Evolutionary conservation across 1,284 basidiomycete genomes (phyloP).

Genomic region (Sanghuangporus sanghuang): DNA sequence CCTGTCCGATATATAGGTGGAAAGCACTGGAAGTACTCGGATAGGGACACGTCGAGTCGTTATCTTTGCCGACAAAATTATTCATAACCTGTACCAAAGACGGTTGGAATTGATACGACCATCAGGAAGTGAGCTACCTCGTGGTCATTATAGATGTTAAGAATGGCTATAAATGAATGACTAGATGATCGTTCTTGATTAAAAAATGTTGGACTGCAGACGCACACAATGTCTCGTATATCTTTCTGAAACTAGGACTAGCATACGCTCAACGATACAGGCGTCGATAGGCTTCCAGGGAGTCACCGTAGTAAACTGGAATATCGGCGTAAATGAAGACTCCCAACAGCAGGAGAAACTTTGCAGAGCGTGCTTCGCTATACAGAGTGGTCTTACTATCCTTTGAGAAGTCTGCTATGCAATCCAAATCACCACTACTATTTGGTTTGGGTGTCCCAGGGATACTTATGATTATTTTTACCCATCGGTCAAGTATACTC

Average conservation of each 20-base stretch:
- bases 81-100: neutral
- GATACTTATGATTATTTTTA: neutral
- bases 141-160: neutral
- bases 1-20: conserved; percentile 59
- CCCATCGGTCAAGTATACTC: conserved; percentile 35
- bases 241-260: conserved; percentile 56
- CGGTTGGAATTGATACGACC: neutral
- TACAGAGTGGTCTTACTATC: neutral
- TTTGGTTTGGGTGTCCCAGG: neutral
- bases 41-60: conserved; percentile 52
- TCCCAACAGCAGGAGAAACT: conserved; percentile 63
- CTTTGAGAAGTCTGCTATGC: neutral
- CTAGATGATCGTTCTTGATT: neutral
- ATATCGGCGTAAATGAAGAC: conserved; percentile 80
- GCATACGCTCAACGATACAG: conserved; percentile 64
- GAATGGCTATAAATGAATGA: neutral
- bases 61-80: conserved; percentile 54
- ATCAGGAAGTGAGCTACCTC: neutral
- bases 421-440: too few relatives aligned
- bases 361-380: conserved; percentile 25
- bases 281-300: conserved; percentile 51
- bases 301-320: conserved; percentile 55
- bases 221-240: conserved; percentile 64
- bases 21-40: conserved; percentile 60
- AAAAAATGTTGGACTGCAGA: conserved; percentile 20